Percentiles rank a stretch among this genome's conserved stretches.
These are phyloP conservation scores for Ottelia alismoides DNA, from an alignment of 106 monocot genomes.

Conservation along the genomic window DNA sequence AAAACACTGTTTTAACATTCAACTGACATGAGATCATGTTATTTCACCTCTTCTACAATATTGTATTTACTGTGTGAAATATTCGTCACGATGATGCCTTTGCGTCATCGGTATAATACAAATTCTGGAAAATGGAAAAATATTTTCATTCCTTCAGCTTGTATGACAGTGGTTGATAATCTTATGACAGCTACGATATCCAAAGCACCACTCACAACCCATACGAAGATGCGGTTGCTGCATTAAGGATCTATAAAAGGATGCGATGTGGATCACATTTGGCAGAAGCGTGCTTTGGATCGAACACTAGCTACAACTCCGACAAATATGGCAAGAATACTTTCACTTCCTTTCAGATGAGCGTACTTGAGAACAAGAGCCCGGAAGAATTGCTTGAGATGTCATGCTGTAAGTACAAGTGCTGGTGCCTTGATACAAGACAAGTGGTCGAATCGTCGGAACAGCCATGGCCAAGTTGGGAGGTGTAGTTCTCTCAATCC, in stretches of 20 bases:
- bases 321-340: not conserved
- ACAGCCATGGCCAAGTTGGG: too few relatives aligned
- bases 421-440: constrained; percentile 19
- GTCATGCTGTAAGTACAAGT: constrained; percentile 12
- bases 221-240: constrained; percentile 21
- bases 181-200: constrained; percentile 21
- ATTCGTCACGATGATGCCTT: too few relatives aligned
- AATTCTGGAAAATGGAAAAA: too few relatives aligned
- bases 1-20: too few relatives aligned
- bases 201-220: constrained; percentile 12
- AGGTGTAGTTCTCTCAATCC: too few relatives aligned
- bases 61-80: too few relatives aligned
- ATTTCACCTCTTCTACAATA: too few relatives aligned
- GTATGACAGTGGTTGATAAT: too few relatives aligned
- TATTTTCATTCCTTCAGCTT: too few relatives aligned
- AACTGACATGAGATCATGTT: too few relatives aligned
- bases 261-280: constrained; percentile 12
- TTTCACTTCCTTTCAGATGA: not conserved
- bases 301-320: not conserved
- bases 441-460: too few relatives aligned
- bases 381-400: constrained; percentile 15
- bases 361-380: constrained; percentile 3
- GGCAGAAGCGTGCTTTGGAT: not conserved
- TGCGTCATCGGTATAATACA: too few relatives aligned
- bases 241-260: constrained; percentile 21